These are phyloP conservation scores for Phytophthora pisi DNA, from an alignment of 352 stramenopile species.

Conservation along the genomic window DNA sequence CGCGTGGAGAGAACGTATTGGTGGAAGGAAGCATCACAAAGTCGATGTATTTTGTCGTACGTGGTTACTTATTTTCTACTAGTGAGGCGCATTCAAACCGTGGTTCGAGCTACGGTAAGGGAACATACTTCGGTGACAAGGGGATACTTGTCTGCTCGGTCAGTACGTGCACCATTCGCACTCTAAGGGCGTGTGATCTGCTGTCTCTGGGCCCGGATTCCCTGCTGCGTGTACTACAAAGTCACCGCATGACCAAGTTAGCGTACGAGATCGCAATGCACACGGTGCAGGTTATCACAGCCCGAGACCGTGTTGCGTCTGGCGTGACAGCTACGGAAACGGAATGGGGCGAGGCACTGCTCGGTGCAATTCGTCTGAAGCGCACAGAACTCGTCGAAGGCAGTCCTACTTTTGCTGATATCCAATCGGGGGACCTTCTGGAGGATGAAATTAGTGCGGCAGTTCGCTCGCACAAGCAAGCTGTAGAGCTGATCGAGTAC, in stretches of 20 bases:
- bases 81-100: conserved; percentile 36
- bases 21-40: conserved; percentile 71
- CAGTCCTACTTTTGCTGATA: conserved; percentile 3
- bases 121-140: conserved; percentile 67
- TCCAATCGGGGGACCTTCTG: background rate
- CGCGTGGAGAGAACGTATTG: conserved; percentile 58
- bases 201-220: conserved; percentile 52
- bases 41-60: conserved; percentile 76
- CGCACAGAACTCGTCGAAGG: conserved; percentile 17
- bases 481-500: conserved; percentile 31
- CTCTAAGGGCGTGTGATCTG: conserved; percentile 62
- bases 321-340: conserved; percentile 36
- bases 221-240: conserved; percentile 49
- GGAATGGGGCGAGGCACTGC: conserved; percentile 47
- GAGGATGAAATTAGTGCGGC: conserved; percentile 9
- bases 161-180: conserved; percentile 50
- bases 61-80: conserved; percentile 43
- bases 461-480: conserved; percentile 26
- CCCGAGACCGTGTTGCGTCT: conserved; percentile 15
- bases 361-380: conserved; percentile 44
- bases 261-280: conserved; percentile 50
- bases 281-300: conserved; percentile 25
- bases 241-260: conserved; percentile 44
- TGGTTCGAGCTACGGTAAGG: conserved; percentile 45
- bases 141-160: conserved; percentile 62